A percentile compares a stretch with the other conserved stretches of the same genome.
Evolutionary conservation across 2,329 filamentous ascomycete species (phyloP).

Genomic region (Fusarium equiseti): DNA sequence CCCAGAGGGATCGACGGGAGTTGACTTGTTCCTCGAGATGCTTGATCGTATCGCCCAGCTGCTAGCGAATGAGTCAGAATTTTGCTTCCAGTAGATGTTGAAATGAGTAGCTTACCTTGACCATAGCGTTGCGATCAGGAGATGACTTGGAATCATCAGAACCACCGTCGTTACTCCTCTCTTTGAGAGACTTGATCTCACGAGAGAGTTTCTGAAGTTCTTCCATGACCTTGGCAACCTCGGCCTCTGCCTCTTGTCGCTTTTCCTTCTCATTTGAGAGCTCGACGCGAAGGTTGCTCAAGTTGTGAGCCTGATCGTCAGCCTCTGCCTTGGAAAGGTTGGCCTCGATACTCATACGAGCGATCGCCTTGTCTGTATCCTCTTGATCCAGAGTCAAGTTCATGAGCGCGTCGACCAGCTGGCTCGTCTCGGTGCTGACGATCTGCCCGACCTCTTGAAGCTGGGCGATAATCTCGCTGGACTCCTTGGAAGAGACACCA

Average conservation of each 20-base stretch:
- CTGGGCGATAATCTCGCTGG: slow-evolving; percentile 51
- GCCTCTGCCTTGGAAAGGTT: slow-evolving; percentile 53
- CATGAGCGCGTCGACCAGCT: slow-evolving; percentile 55
- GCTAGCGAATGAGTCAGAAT: slow-evolving; percentile 34
- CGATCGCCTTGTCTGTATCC: slow-evolving; percentile 55
- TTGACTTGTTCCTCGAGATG: slow-evolving; percentile 55
- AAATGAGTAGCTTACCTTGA: slow-evolving; percentile 46
- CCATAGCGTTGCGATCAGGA: slow-evolving; percentile 43
- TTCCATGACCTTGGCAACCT: slow-evolving; percentile 47
- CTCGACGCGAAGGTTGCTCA: slow-evolving; percentile 51
- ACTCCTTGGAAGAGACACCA: slow-evolving; percentile 52
- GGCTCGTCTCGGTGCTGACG: slow-evolving; percentile 55
- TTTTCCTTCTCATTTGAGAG: slow-evolving; percentile 51
- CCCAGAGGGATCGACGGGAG: slow-evolving; percentile 53
- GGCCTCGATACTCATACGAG: slow-evolving; percentile 55
- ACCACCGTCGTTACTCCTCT: slow-evolving; percentile 37
- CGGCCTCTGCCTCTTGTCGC: slow-evolving; percentile 46
- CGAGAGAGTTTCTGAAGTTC: slow-evolving; percentile 45
- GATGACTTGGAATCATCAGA: slow-evolving; percentile 36
- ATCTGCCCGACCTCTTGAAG: slow-evolving; percentile 55
- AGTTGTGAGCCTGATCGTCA: slow-evolving; percentile 51
- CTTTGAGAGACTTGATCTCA: slow-evolving; percentile 50
- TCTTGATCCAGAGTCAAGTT: slow-evolving; percentile 55
- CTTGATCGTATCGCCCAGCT: slow-evolving; percentile 51
- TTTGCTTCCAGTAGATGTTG: neutral